Conservation (phyloP, 345 rosid genomes). For the Sapria himalayana region DNA sequence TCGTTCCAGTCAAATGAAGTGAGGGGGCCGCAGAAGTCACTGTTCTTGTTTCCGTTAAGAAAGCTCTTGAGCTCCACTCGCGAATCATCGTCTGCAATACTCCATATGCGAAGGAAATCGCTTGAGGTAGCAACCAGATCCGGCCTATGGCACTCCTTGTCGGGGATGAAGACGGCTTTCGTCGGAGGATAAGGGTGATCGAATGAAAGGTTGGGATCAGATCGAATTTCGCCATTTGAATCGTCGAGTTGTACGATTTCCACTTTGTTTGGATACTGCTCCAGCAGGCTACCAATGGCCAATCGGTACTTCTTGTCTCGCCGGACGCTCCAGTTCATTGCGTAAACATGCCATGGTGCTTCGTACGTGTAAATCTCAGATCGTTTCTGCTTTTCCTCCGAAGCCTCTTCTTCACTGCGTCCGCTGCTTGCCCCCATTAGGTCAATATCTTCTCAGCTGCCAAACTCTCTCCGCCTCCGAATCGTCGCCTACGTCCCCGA, state of each 20-base stretch:
- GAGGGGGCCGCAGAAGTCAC: constrained; percentile 76
- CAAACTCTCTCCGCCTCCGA: no score
- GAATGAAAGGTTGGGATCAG: constrained; percentile 66
- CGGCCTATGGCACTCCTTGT: constrained; percentile 68
- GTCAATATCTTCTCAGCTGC: no score
- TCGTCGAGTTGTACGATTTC: constrained; percentile 95
- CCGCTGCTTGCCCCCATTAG: constrained; percentile 77
- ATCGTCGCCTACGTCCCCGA: no score
- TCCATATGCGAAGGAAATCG: constrained; percentile 85
- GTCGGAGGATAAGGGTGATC: constrained; percentile 91
- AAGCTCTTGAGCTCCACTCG: constrained; percentile 52
- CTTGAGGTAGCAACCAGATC: constrained; percentile 89
- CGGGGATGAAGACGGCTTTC: constrained; percentile 75
- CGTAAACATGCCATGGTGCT: constrained; percentile 95
- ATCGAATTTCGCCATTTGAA: constrained; percentile 84
- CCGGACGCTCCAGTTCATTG: constrained; percentile 99
- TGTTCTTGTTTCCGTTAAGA: constrained; percentile 77
- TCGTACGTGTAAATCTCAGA: constrained; percentile 95
- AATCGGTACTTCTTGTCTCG: constrained; percentile 92
- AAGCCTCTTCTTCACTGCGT: constrained; percentile 48
- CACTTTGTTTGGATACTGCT: constrained; percentile 52
- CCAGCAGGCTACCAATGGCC: constrained; percentile 82
- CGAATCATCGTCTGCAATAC: constrained; percentile 38
- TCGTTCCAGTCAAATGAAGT: constrained; percentile 96
- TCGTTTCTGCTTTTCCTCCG: constrained; percentile 85